Percentiles rank a stretch among this genome's conserved stretches.
Conservation (phyloP, 2,329 filamentous ascomycete species). For the Dactylellina drechsleri region DNA sequence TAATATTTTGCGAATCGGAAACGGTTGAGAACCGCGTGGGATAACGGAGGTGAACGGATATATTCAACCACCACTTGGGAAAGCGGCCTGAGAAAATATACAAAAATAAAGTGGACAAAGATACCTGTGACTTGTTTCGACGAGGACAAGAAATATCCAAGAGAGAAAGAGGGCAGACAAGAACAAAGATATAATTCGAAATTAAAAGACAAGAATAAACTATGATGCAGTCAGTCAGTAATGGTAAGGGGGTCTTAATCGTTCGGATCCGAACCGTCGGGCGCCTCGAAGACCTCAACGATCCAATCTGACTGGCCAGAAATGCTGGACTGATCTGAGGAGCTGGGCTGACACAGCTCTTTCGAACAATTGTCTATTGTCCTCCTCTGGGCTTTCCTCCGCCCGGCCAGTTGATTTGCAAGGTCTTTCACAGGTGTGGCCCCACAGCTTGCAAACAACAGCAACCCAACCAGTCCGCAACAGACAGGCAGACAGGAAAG, state of each 20-base stretch:
- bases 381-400: neutral
- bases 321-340: neutral
- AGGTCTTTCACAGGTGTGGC: neutral
- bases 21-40: constrained; percentile 24
- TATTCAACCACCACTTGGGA: no score
- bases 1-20: constrained; percentile 15
- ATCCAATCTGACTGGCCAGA: constrained; percentile 27
- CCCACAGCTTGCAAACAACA: constrained; percentile 34
- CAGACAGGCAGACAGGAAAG: constrained; percentile 1
- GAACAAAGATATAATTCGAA: neutral
- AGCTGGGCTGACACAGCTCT: constrained; percentile 40
- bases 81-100: neutral
- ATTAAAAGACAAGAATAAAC: neutral
- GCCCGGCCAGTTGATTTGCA: constrained; percentile 24
- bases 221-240: no score
- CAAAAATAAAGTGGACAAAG: neutral
- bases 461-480: constrained; percentile 23
- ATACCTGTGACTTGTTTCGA: no score
- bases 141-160: no score
- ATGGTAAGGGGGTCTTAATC: constrained; percentile 3
- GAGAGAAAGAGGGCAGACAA: neutral
- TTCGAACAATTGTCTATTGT: constrained; percentile 40
- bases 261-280: constrained; percentile 41
- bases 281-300: constrained; percentile 28
- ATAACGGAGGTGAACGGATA: constrained; percentile 17